phyloP scores from a whole-genome alignment of 2,329 filamentous ascomycete species.

The Pseudogymnoascus sp. region DNA sequence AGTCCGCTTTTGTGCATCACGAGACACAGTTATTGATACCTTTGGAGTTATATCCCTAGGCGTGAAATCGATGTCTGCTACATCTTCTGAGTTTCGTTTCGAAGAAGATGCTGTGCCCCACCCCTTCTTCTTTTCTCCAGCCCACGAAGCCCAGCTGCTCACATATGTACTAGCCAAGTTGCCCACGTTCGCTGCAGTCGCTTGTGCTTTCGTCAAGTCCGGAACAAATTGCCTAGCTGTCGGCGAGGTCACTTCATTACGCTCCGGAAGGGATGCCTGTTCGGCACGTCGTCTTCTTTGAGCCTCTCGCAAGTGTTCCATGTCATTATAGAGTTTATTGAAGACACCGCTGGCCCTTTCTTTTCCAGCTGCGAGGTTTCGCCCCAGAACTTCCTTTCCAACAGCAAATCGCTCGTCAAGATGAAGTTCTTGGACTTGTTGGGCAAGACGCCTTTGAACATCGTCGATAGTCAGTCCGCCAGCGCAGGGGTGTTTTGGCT shows the following conservation, averaged over 20 bases:
- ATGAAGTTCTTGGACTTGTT: constrained; percentile 90
- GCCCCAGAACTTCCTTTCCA: constrained; percentile 76
- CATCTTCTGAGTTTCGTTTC: constrained; percentile 1
- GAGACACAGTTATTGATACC: background rate
- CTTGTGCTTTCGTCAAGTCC: constrained; percentile 38
- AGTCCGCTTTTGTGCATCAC: background rate
- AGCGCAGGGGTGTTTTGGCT: constrained; percentile 86
- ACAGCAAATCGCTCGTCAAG: constrained; percentile 83
- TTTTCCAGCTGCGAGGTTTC: constrained; percentile 78
- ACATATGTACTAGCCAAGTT: constrained; percentile 56
- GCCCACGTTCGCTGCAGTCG: constrained; percentile 42
- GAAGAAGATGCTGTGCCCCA: constrained; percentile 20
- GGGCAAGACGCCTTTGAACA: constrained; percentile 78
- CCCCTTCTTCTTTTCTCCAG: constrained; percentile 64
- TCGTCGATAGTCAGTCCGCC: constrained; percentile 91
- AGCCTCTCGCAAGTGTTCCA: constrained; percentile 71
- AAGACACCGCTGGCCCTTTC: constrained; percentile 84
- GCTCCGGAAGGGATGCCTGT: constrained; percentile 30
- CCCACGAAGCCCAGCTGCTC: constrained; percentile 62
- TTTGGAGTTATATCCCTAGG: background rate
- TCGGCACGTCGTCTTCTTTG: constrained; percentile 59
- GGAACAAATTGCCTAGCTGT: constrained; percentile 21
- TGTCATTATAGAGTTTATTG: constrained; percentile 82
- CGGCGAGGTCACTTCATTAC: constrained; percentile 19
- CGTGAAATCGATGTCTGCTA: background rate